Percentiles rank a stretch among this genome's conserved stretches.
Conservation (phyloP, 1,139 yeast genomes). For the Scheffersomyces illinoinensis region DNA sequence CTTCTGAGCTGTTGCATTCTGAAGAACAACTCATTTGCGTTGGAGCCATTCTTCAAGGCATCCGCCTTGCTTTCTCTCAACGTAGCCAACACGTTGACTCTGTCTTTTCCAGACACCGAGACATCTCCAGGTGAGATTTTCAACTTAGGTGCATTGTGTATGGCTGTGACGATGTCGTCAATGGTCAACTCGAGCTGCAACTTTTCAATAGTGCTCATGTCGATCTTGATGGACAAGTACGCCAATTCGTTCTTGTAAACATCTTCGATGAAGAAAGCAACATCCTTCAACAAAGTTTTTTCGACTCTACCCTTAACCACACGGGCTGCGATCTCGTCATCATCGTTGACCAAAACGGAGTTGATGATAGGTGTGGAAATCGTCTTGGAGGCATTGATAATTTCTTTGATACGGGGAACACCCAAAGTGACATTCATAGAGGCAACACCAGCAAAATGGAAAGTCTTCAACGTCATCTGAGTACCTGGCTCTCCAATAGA, state of each 20-base stretch:
- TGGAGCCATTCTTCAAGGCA: conserved; percentile 39
- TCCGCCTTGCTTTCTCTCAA: conserved; percentile 52
- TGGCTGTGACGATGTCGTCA: conserved; percentile 84
- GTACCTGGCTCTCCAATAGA: conserved; percentile 99
- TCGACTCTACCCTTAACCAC: conserved; percentile 98
- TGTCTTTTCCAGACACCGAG: conserved; percentile 63
- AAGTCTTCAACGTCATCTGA: conserved; percentile 97
- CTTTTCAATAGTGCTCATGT: conserved; percentile 80
- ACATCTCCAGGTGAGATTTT: conserved; percentile 79
- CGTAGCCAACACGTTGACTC: conserved; percentile 73
- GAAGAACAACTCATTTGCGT: conserved; percentile 70
- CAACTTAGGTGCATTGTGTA: conserved; percentile 82
- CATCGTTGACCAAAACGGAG: conserved; percentile 88
- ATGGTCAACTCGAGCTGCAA: conserved; percentile 85
- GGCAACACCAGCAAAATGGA: conserved; percentile 99
- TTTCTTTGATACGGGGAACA: conserved; percentile 98
- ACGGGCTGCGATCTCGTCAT: conserved; percentile 96
- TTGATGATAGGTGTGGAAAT: conserved; percentile 97
- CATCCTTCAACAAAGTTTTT: conserved; percentile 84
- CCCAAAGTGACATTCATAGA: conserved; percentile 98
- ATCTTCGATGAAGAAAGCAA: conserved; percentile 88
- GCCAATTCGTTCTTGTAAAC: conserved; percentile 84
- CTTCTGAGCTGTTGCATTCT: conserved; percentile 89
- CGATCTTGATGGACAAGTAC: conserved; percentile 78
- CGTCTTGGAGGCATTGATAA: conserved; percentile 92